Percentiles rank a stretch among this genome's conserved stretches.
Evolutionary conservation across 2,329 filamentous ascomycete genomes (phyloP).

Genomic region (Rutstroemia sp.): DNA sequence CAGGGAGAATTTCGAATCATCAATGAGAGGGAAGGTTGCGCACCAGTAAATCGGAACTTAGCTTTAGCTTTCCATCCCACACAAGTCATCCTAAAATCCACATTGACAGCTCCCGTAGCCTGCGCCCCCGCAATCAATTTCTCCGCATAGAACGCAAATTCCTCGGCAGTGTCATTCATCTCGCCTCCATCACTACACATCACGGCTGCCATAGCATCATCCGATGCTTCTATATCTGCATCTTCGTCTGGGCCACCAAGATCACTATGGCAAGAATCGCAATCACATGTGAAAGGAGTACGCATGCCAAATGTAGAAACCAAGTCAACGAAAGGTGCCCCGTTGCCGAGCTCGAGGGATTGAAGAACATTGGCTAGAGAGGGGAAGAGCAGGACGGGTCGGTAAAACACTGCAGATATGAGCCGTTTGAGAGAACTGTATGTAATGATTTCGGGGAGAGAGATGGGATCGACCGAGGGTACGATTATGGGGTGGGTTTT

Average conservation of each 20-base stretch:
- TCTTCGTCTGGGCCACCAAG: background rate
- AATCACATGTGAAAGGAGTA: conserved; percentile 11
- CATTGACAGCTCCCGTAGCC: conserved; percentile 38
- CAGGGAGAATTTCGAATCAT: background rate
- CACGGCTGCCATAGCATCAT: conserved; percentile 23
- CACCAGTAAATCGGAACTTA: conserved; percentile 25
- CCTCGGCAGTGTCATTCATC: conserved; percentile 18
- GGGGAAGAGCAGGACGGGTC: conserved; percentile 25
- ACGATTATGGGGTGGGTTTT: conserved; percentile 29
- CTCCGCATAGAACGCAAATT: conserved; percentile 20
- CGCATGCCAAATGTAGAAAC: conserved; percentile 8
- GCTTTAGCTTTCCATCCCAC: conserved; percentile 28
- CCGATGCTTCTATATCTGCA: conserved; percentile 15
- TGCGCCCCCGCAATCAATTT: conserved; percentile 30
- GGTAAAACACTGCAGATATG: conserved; percentile 25
- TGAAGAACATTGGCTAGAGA: conserved; percentile 21
- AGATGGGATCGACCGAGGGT: conserved; percentile 1
- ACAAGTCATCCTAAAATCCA: conserved; percentile 31
- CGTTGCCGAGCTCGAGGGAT: conserved; percentile 34
- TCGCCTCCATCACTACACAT: conserved; percentile 24
- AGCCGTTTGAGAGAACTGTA: conserved; percentile 24
- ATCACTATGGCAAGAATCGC: background rate
- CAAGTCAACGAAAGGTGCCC: conserved; percentile 31
- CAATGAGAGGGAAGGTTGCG: background rate
- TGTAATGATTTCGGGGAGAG: conserved; percentile 23